Evolutionary conservation across 257 asterid genomes (phyloP).

Genomic region (Primulina huaijiensis): DNA sequence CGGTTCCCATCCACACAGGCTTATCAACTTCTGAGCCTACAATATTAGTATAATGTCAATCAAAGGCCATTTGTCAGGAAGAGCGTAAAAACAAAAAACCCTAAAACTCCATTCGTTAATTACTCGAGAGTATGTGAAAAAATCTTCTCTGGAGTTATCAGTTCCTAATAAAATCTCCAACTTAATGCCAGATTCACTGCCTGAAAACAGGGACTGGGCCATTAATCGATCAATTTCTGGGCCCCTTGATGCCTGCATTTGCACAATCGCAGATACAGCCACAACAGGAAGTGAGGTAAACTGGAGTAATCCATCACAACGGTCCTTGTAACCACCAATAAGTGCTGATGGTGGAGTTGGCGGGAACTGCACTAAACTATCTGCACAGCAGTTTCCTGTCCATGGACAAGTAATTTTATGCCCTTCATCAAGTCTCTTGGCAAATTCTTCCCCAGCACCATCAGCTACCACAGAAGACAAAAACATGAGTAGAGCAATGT

Average conservation of each 20-base stretch:
- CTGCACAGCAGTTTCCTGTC: slow-evolving; percentile 91
- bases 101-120: slow-evolving; percentile 26
- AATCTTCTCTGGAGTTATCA: slow-evolving; percentile 66
- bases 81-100: not conserved
- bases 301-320: slow-evolving; percentile 95
- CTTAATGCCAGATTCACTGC: slow-evolving; percentile 71
- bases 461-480: slow-evolving; percentile 50
- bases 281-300: slow-evolving; percentile 89
- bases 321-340: slow-evolving; percentile 96
- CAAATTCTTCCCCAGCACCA: slow-evolving; percentile 72
- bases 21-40: slow-evolving; percentile 92
- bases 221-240: slow-evolving; percentile 86
- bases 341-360: slow-evolving; percentile 99
- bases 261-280: slow-evolving; percentile 78
- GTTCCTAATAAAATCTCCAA: slow-evolving; percentile 56
- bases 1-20: slow-evolving; percentile 99
- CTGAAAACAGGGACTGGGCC: slow-evolving; percentile 61
- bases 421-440: slow-evolving; percentile 74
- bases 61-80: slow-evolving; percentile 18
- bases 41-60: slow-evolving; percentile 22
- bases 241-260: slow-evolving; percentile 63
- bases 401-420: slow-evolving; percentile 84
- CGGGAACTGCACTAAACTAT: slow-evolving; percentile 97
- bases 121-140: slow-evolving; percentile 77
- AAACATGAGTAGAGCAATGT: slow-evolving; percentile 24